phyloP scores from a whole-genome alignment of 179 eudicot species.

The Gypsophila paniculata region DNA sequence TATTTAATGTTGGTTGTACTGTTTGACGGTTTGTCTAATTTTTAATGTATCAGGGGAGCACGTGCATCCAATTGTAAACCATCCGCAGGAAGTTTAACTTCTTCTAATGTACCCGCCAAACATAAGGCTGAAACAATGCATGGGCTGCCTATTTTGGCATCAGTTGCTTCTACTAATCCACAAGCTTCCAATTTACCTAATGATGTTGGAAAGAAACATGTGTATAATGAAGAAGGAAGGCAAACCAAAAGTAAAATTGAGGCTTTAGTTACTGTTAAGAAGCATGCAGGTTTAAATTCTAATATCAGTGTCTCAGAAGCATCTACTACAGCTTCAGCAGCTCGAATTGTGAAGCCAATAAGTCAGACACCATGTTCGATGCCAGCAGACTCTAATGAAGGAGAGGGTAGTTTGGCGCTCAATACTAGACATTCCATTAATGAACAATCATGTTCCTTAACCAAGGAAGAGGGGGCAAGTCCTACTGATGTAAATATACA shows the following conservation, averaged over 20 bases:
- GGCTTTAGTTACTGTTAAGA: conserved; percentile 33
- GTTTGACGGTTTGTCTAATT: conserved; percentile 10
- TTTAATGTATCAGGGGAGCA: conserved; percentile 54
- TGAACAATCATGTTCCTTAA: conserved; percentile 21
- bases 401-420: conserved; percentile 15
- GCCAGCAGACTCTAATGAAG: conserved; percentile 17
- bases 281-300: conserved; percentile 26
- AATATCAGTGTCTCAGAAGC: conserved; percentile 26
- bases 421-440: conserved; percentile 20
- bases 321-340: conserved; percentile 30
- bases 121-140: conserved; percentile 42
- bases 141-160: conserved; percentile 36
- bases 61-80: conserved; percentile 54
- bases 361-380: conserved; percentile 21
- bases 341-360: conserved; percentile 20
- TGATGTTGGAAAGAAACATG: conserved; percentile 41
- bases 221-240: conserved; percentile 29
- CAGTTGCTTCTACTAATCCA: conserved; percentile 31
- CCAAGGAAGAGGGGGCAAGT: conserved; percentile 28
- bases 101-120: conserved; percentile 49
- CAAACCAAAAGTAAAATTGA: conserved; percentile 37
- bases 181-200: conserved; percentile 28
- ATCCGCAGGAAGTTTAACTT: conserved; percentile 32
- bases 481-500: conserved; percentile 31
- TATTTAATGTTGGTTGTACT: background rate